Evolutionary conservation across 345 rosid genomes (phyloP), one percentile per base, ranked within the genome.

Genomic region (Alliaria petiolata): DNA sequence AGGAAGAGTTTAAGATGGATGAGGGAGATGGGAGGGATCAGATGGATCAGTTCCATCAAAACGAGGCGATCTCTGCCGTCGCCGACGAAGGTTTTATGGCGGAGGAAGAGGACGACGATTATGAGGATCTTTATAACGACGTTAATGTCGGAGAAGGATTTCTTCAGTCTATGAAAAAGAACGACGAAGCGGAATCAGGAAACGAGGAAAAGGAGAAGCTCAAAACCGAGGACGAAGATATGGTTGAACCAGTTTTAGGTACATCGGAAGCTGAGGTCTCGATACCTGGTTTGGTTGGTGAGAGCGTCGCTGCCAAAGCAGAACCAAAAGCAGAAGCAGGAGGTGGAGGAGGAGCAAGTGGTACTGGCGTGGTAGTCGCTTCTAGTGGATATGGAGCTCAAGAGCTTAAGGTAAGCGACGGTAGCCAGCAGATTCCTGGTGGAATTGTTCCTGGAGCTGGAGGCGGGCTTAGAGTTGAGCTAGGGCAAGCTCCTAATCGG

Each of bases 71-170:
- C 45, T 83, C 90, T 7, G 93, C 93, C 13, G 86, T 88, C 22
- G 84, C 89, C 0, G 95, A 90, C 15, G 97, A 86, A 1, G 89
- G 82, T 1, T 83, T 90, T 51, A 51, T 87, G 13, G 90, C 80
- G 33, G 89, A 85, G 53, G 89, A 83, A 68, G 87, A 86, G 49
- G 97, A 89, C 4, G 97, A 88, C 16, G 97, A 91, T 59, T 91
- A 85, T 13, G 91, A 91, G 62, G 95, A 91, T 79, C 79, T 89
- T 15, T 89, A 91, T 54, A 89, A 84, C 56, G 93, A 91, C 56
- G 97, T 91, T 30, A 91, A 91, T 69, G 89, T 91, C 3, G 91
- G 95, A 35, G 93, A 87, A 81, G 86, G 84, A 30, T 91, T 91
- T 80, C 81, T 85, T 43, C 93, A 89, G 79, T 72, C 85, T 53